phyloP scores from a whole-genome alignment of 768 basidiomycete genomes.

The Austroboletus festivus region DNA sequence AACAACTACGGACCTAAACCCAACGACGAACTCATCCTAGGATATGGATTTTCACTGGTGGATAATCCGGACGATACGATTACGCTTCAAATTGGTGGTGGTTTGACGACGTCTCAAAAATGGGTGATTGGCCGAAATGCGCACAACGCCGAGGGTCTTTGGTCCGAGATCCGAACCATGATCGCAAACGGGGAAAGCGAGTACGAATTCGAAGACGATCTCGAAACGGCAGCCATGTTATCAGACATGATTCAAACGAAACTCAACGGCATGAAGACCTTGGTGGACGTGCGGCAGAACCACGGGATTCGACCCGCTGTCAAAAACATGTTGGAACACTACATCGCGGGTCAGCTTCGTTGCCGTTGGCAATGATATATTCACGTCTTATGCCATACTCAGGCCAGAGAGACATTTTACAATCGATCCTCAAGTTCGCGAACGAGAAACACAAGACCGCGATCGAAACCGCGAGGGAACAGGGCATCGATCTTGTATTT shows the following conservation, averaged over 20 bases:
- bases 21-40: conserved; percentile 85
- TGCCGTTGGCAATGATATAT: too few relatives aligned
- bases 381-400: background rate
- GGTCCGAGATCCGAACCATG: conserved; percentile 49
- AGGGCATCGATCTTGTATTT: conserved; percentile 54
- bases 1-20: conserved; percentile 94
- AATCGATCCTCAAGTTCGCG: conserved; percentile 50
- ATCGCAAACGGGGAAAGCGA: conserved; percentile 23
- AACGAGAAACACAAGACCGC: conserved; percentile 45
- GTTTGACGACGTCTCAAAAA: conserved; percentile 35
- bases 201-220: conserved; percentile 52
- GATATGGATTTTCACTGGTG: conserved; percentile 84
- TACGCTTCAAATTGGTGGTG: conserved; percentile 72
- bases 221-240: conserved; percentile 66
- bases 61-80: conserved; percentile 87
- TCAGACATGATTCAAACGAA: conserved; percentile 62
- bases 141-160: conserved; percentile 53
- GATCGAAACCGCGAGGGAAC: conserved; percentile 44
- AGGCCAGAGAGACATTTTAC: conserved; percentile 63
- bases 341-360: conserved; percentile 53
- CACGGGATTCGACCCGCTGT: conserved; percentile 52
- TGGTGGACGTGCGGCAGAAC: conserved; percentile 16
- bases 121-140: conserved; percentile 67
- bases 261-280: conserved; percentile 50
- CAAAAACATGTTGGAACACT: conserved; percentile 59